Conservation (phyloP, 805 yeast genomes). For the Kluyveromyces nonfermentans region DNA sequence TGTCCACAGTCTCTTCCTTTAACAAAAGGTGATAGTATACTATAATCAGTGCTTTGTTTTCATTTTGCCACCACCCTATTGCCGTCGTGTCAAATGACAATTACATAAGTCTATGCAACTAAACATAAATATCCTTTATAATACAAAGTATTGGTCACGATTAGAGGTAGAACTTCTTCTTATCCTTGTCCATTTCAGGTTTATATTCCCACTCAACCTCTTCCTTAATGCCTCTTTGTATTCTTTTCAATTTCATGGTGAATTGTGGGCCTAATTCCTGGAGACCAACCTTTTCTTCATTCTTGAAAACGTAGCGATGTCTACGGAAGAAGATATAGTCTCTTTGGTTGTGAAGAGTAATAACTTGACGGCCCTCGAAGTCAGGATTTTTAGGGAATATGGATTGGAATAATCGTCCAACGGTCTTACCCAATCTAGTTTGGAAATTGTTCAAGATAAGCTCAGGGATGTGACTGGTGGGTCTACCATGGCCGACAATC, state of each 20-base stretch:
- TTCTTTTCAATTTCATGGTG: constrained; percentile 76
- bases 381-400: constrained; percentile 91
- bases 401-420: constrained; percentile 85
- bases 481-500: constrained; percentile 80
- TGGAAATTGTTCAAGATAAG: constrained; percentile 84
- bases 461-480: constrained; percentile 89
- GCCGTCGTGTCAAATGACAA: background rate
- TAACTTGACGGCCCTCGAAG: constrained; percentile 89
- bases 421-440: constrained; percentile 87
- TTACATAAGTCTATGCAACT: background rate
- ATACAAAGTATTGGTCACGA: background rate
- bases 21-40: background rate
- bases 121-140: background rate
- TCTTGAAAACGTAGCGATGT: constrained; percentile 82
- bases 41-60: background rate
- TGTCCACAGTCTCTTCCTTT: too few relatives aligned
- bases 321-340: constrained; percentile 92
- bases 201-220: constrained; percentile 96
- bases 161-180: constrained; percentile 79
- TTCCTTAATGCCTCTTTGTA: constrained; percentile 85
- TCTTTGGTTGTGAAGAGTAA: constrained; percentile 92
- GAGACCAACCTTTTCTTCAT: constrained; percentile 86
- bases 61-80: background rate
- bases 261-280: constrained; percentile 97
- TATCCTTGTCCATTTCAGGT: constrained; percentile 93